Percentiles rank a stretch among this genome's conserved stretches.
These are phyloP conservation scores for Talaromyces sp. DNA, from an alignment of 2,329 filamentous ascomycete genomes.

Conservation along the genomic window DNA sequence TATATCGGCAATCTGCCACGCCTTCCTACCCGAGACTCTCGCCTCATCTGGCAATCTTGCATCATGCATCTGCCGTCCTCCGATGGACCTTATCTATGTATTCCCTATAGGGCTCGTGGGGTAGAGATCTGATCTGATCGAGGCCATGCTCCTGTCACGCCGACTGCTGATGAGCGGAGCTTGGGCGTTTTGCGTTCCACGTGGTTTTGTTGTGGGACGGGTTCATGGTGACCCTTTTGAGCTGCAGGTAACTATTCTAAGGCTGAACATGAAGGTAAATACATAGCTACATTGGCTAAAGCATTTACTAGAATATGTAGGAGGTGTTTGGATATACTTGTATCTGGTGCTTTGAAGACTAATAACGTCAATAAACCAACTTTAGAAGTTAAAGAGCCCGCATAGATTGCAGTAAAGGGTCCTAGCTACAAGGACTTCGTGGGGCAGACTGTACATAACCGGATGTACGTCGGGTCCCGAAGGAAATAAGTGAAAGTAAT, in stretches of 20 bases:
- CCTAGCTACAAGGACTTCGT: constrained; percentile 2
- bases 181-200: neutral
- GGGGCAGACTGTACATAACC: constrained; percentile 23
- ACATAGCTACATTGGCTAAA: too few relatives aligned
- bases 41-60: constrained; percentile 6
- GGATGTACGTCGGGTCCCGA: constrained; percentile 25
- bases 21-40: neutral
- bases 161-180: neutral
- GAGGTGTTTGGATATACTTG: neutral
- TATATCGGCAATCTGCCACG: neutral
- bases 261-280: too few relatives aligned
- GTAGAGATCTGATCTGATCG: neutral
- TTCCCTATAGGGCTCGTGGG: neutral
- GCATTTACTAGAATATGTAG: neutral
- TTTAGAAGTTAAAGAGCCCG: constrained; percentile 3
- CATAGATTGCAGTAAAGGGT: constrained; percentile 21
- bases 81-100: constrained; percentile 4
- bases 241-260: too few relatives aligned
- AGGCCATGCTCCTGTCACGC: neutral
- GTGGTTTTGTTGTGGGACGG: neutral
- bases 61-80: constrained; percentile 11
- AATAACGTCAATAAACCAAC: neutral
- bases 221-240: too few relatives aligned
- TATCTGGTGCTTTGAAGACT: too few relatives aligned
- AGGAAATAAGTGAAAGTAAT: constrained; percentile 1